phyloP scores from a whole-genome alignment of 768 basidiomycete genomes.

The Gloeopeniophorella convolvens region DNA sequence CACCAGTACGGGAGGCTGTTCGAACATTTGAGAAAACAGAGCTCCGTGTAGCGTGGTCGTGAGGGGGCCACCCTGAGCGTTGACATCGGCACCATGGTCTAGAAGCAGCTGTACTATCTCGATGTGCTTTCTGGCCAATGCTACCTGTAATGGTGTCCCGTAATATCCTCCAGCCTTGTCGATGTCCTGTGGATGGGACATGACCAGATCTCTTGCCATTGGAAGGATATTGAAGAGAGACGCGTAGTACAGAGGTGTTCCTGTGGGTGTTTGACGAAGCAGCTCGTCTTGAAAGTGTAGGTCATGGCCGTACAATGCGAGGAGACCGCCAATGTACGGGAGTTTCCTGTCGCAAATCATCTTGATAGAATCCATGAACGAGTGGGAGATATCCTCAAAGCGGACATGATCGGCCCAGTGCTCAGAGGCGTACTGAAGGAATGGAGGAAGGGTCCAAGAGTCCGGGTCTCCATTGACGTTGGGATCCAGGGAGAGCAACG shows the following conservation, averaged over 20 bases:
- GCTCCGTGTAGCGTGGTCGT: too few relatives aligned
- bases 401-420: constrained; percentile 9
- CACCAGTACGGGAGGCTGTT: too few relatives aligned
- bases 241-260: constrained; percentile 8
- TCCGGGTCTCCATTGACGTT: not conserved
- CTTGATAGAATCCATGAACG: not conserved
- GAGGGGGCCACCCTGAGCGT: too few relatives aligned
- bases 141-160: too few relatives aligned
- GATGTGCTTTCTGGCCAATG: too few relatives aligned
- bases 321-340: constrained; percentile 6
- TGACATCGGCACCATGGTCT: too few relatives aligned
- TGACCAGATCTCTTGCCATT: not conserved
- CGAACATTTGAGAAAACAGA: too few relatives aligned
- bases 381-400: constrained; percentile 1
- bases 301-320: constrained; percentile 8
- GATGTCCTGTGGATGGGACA: not conserved
- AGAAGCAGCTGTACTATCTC: too few relatives aligned
- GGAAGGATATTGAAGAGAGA: not conserved
- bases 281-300: constrained; percentile 1
- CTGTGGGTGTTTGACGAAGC: too few relatives aligned
- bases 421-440: constrained; percentile 9
- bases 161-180: too few relatives aligned
- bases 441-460: too few relatives aligned
- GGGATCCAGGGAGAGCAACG: constrained; percentile 2
- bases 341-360: constrained; percentile 1